Evolutionary conservation across 345 rosid species (phyloP), one percentile per base, ranked within the genome.

Genomic region (Arabis hirsuta): DNA sequence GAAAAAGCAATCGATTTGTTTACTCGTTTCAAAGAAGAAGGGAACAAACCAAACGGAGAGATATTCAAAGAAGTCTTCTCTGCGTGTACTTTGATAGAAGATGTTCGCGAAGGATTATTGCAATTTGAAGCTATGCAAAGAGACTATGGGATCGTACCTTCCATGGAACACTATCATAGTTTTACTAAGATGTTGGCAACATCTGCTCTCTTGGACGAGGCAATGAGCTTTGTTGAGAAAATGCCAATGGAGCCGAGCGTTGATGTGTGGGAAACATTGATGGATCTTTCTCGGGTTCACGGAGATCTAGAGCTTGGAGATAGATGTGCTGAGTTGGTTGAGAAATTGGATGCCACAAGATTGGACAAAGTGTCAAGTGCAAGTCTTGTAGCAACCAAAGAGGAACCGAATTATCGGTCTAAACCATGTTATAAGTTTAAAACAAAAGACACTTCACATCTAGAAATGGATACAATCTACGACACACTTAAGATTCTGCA

Each of bases 1-100:
- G 92, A 92, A 78, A 90, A 86, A 58, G 89, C 90, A 45, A 72
- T 91, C 14, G 85, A 90, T 54, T 72, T 86, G 44, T 92, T 88
- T 65, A 55, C 65, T 71, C 73, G 67, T 58, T 92, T 89, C 61
- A 89, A 84, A 79, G 77, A 79, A 70, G 80, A 80, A 16, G 90
- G 89, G 46, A 65, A 81, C 48, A 80, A 76, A 66, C 90, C 89
- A 3, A 83, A 89, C 14, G 85, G 85, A 20, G 80, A 82, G 57
- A 72, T 92, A 72, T 89, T 81, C 63, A 52, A 81, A 7, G 58
- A 84, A 7, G 82, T 90, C 7, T 85, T 90, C 63, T 78, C 69
- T 48, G 85, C 88, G 10, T 92, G 90, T 72, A 29, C 75, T 56
- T 79, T 76, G 20, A 61, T 81, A 63, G 85, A 88, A 12, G 92